A percentile compares a stretch with the other conserved stretches of the same genome.
These are phyloP conservation scores for Fusarium pininemorale DNA, from an alignment of 2,329 filamentous ascomycete species.

Conservation along the genomic window DNA sequence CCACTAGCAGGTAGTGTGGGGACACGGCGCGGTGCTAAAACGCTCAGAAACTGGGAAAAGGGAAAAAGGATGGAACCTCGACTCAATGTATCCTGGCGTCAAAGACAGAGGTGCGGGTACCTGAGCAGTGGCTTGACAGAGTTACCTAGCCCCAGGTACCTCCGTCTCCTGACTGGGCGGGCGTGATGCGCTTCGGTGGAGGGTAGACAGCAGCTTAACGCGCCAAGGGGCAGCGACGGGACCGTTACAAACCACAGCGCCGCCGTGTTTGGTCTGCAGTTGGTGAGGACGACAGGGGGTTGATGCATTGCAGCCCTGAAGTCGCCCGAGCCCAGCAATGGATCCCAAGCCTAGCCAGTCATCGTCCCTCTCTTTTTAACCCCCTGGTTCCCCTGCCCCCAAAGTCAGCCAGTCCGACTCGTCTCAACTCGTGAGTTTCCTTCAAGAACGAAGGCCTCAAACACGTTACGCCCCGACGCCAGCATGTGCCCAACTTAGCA, in stretches of 20 bases:
- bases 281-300: slow-evolving; percentile 20
- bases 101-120: slow-evolving; percentile 33
- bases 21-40: slow-evolving; percentile 16
- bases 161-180: slow-evolving; percentile 30
- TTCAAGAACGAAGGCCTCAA: slow-evolving; percentile 30
- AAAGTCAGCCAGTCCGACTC: slow-evolving; percentile 23
- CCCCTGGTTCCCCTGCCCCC: slow-evolving; percentile 31
- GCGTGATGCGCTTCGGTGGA: slow-evolving; percentile 17
- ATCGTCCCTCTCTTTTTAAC: not conserved
- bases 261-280: slow-evolving; percentile 9
- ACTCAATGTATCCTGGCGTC: slow-evolving; percentile 21
- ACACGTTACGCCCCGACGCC: slow-evolving; percentile 24
- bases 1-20: slow-evolving; percentile 22
- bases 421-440: slow-evolving; percentile 4
- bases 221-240: slow-evolving; percentile 33
- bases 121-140: slow-evolving; percentile 27
- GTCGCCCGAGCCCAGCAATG: slow-evolving; percentile 25
- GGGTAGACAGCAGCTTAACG: slow-evolving; percentile 29
- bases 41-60: slow-evolving; percentile 28
- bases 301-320: slow-evolving; percentile 35
- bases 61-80: slow-evolving; percentile 32
- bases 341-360: slow-evolving; percentile 26
- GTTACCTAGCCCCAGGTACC: slow-evolving; percentile 32
- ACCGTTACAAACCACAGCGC: slow-evolving; percentile 34
- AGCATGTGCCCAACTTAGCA: slow-evolving; percentile 17